phyloP scores from a whole-genome alignment of 805 yeast genomes.

The Hanseniaspora meyeri region DNA sequence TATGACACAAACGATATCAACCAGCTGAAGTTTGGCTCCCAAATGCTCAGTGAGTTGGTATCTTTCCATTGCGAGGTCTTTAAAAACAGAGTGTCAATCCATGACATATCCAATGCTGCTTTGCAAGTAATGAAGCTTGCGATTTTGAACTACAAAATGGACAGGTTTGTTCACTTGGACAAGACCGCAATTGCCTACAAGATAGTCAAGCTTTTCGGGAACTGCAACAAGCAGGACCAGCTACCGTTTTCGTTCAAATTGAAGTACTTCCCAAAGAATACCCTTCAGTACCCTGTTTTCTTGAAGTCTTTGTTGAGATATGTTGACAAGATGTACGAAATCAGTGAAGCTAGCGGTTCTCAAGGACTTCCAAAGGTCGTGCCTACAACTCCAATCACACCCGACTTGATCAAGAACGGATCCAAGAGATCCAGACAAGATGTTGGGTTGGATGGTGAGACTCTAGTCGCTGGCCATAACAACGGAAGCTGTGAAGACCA shows the following conservation, averaged over 20 bases:
- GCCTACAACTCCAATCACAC: background rate
- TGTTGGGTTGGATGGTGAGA: constrained; percentile 23
- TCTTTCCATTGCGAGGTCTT: constrained; percentile 46
- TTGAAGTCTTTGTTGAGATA: constrained; percentile 6
- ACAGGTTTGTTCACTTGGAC: background rate
- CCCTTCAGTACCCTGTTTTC: constrained; percentile 6
- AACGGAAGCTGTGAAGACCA: background rate
- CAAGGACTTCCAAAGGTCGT: background rate
- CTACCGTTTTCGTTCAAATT: constrained; percentile 27
- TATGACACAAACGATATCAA: constrained; percentile 25
- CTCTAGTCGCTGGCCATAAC: background rate
- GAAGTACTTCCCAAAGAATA: constrained; percentile 19
- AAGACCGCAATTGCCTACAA: background rate
- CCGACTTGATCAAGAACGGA: background rate
- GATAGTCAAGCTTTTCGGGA: background rate
- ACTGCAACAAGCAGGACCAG: constrained; percentile 1
- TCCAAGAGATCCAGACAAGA: constrained; percentile 2
- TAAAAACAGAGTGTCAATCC: constrained; percentile 33
- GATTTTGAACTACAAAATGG: constrained; percentile 26
- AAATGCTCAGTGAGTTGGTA: constrained; percentile 53
- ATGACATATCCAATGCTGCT: constrained; percentile 42
- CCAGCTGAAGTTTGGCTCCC: constrained; percentile 44
- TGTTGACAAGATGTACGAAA: background rate
- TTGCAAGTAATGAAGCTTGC: constrained; percentile 35
- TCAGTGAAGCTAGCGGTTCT: background rate